Base-by-base conservation (phyloP, 2,329 filamentous ascomycete genomes). In the Zymoseptoria ardabiliae region DNA sequence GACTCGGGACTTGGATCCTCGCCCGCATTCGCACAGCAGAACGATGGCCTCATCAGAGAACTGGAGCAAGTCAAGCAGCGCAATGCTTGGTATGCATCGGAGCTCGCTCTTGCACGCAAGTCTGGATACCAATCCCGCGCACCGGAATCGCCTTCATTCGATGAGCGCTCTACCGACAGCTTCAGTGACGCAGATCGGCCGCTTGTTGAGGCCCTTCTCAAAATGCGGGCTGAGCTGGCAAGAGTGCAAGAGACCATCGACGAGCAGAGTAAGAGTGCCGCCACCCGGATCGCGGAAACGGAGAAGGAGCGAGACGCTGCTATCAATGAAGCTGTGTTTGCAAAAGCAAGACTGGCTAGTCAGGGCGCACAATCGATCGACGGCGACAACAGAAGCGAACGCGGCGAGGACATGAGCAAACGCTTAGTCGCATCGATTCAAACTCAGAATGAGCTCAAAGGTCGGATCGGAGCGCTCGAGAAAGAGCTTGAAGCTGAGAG, bases 51-150 rank as follows among this genome's bases (percentile, higher is more conserved):
- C 11, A 80, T 90, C 13, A 93, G 94, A 71, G 94, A 99, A 71
- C 80, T 99, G 2, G 93, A 99, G 71, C 81, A 85, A 8, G 83
- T 87, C 3, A 90, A 90, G 69, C 94, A 88, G 70, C 85, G 89
- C 55, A 97, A 96, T 75, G 93, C 93, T 0, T 99, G 94, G 94
- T 97, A 96, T 74, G 91, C 91, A 7, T 97, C 93, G 0, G 94
- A 99, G 75, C 80, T 99, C 52, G 91, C 96, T 59, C 79, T 99
- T 63, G 95, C 94, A 6, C 86, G 89, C 54, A 96, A 96, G 75
- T 85, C 90, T 49, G 94, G 94, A 4, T 99, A 97, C 70, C 82
- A 85, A 6, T 83, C 90, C 63, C 79, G 85, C 2, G 85, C 86
- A 10, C 58, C 66, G 2, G 63, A 68, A 17, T 65, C 84, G 69